Percentiles rank a stretch among this genome's conserved stretches.
Conservation (phyloP, 306 rosid genomes). For the Cajanus cajan region DNA sequence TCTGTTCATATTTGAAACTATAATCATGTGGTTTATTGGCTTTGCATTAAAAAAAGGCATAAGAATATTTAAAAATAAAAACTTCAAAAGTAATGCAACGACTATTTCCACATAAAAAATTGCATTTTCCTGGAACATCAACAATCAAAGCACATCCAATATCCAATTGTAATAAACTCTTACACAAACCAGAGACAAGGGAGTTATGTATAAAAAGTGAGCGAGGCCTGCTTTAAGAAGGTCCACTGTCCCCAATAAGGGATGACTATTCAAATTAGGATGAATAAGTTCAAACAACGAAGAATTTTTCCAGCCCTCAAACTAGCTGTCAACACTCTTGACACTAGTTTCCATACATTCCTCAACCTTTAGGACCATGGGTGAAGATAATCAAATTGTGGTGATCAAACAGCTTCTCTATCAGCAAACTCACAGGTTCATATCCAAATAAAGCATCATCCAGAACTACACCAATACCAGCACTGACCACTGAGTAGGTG, state of each 20-base stretch:
- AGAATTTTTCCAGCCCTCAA: conserved; percentile 19
- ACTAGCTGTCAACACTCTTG: conserved; percentile 22
- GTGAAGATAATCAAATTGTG: conserved; percentile 3
- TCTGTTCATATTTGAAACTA: conserved; percentile 17
- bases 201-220: neutral
- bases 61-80: neutral
- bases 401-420: conserved; percentile 20
- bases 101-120: conserved; percentile 7
- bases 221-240: neutral
- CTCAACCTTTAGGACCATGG: neutral
- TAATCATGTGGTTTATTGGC: neutral
- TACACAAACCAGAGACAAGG: neutral
- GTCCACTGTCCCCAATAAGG: conserved; percentile 10
- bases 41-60: conserved; percentile 10
- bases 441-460: conserved; percentile 15
- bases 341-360: conserved; percentile 16
- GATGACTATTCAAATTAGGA: neutral
- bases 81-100: neutral
- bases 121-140: neutral
- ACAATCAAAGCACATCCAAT: conserved; percentile 14
- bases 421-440: conserved; percentile 3
- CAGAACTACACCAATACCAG: conserved; percentile 4
- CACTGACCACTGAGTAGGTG: conserved; percentile 13
- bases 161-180: conserved; percentile 11
- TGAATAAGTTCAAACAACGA: neutral